Evolutionary conservation across 1,284 basidiomycete genomes (phyloP), one percentile per base, ranked within the genome.

Genomic region (Pseudozyma flocculosa): DNA sequence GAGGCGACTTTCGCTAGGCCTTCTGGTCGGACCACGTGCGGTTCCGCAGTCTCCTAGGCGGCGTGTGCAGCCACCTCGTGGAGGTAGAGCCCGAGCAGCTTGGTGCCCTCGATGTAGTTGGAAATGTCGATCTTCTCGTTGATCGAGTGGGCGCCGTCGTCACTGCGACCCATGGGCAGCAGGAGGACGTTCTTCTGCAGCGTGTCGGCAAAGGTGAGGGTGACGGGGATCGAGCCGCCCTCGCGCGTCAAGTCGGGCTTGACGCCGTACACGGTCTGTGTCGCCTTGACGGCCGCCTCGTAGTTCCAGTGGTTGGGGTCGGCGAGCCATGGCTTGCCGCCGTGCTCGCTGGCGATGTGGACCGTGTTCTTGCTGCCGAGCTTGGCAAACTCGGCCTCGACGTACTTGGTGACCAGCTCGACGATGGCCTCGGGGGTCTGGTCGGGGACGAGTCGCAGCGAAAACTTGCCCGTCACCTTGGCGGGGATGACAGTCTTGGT

Each of bases 181-280:
- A 96, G 81, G 39, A 93, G 79, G 10, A 95, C 88, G 65, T 89
- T 76, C 57, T 61, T 68, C 49, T 68, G 43, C 39, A 73, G 54
- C 37, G 60, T 53, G 34, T 97, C 91, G 18, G 92, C 90, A 79
- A 98, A 96, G 4, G 92, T 95, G 54, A 98, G 84, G 7, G 93
- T 95, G 43, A 97, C 91, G 0, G 93, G 93, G 68, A 97, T 96
- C 1, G 90, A 94, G 2, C 94, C 92, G 53, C 95, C 94, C 80
- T 98, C 94, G 44, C 92, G 85, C 1, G 89, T 94, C 72, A 91
- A 83, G 78, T 95, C 90, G 2, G 92, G 92, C 29, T 85, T 85
- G 77, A 86, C 84, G 45, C 86, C 85, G 80, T 92, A 95, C 14
- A 95, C 82, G 9, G 83, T 82, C 85, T 92, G 68, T 18, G 89